These are phyloP conservation scores for Leccinum variicolor DNA, from an alignment of 768 basidiomycete genomes.

Conservation along the genomic window DNA sequence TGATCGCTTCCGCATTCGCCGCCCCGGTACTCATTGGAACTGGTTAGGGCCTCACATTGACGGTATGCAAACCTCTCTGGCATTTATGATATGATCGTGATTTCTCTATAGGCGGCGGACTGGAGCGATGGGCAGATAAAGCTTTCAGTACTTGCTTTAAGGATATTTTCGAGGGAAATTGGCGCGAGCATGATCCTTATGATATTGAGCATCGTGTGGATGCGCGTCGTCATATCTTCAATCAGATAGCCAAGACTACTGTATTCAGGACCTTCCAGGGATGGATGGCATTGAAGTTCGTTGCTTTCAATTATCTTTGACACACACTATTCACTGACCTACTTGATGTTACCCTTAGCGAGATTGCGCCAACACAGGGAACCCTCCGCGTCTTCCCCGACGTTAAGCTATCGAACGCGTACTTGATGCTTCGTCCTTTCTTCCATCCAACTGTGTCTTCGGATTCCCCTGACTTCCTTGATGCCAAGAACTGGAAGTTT, in stretches of 20 bases:
- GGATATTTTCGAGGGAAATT: conserved; percentile 58
- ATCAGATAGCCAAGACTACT: conserved; percentile 47
- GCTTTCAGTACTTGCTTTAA: conserved; percentile 55
- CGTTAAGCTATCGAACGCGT: conserved; percentile 60
- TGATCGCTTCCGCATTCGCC: conserved; percentile 71
- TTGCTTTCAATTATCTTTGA: background rate
- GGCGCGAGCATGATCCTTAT: conserved; percentile 58
- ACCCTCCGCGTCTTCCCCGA: conserved; percentile 58
- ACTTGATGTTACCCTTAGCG: conserved; percentile 30
- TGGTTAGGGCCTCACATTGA: conserved; percentile 53
- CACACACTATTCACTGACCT: background rate
- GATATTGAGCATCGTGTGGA: conserved; percentile 50
- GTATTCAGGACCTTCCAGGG: conserved; percentile 69
- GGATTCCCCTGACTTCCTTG: conserved; percentile 39
- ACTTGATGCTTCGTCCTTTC: conserved; percentile 44
- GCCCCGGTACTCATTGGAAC: conserved; percentile 59
- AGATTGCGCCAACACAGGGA: conserved; percentile 57
- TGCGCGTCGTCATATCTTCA: conserved; percentile 33
- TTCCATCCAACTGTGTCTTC: conserved; percentile 49
- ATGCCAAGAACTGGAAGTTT: conserved; percentile 52
- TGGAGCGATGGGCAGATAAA: conserved; percentile 74
- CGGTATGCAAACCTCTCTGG: conserved; percentile 34
- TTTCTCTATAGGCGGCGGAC: conserved; percentile 49
- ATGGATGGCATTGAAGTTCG: conserved; percentile 66
- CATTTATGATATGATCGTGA: background rate